Conservation (phyloP, 2,329 filamentous ascomycete species). For the Paracorniculantispora psalliotae region DNA sequence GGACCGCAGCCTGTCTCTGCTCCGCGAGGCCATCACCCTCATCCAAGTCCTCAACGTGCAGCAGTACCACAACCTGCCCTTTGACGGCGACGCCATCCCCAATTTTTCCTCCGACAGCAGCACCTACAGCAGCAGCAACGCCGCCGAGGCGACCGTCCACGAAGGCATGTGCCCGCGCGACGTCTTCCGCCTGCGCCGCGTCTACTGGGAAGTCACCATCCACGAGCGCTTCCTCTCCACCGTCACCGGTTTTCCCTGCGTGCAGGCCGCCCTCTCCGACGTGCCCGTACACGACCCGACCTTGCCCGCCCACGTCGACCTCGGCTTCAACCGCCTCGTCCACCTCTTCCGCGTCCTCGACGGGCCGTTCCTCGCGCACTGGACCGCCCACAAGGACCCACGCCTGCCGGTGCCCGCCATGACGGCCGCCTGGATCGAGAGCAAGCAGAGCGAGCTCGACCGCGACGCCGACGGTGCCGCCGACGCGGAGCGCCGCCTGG, state of each 20-base stretch:
- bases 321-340: conserved; percentile 34
- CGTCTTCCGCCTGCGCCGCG: conserved; percentile 30
- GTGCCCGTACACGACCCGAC: conserved; percentile 27
- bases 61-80: conserved; percentile 25
- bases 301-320: conserved; percentile 31
- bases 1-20: conserved; percentile 45
- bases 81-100: not conserved
- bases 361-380: conserved; percentile 32
- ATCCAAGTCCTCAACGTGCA: conserved; percentile 40
- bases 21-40: conserved; percentile 45
- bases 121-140: not conserved
- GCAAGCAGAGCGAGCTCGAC: conserved; percentile 36
- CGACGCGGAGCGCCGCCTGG: conserved; percentile 24
- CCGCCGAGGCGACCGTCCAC: not conserved
- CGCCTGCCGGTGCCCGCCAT: conserved; percentile 20
- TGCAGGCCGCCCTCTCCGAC: conserved; percentile 28
- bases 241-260: conserved; percentile 40
- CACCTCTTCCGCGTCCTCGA: conserved; percentile 35
- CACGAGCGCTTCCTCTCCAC: conserved; percentile 54
- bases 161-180: not conserved
- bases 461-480: conserved; percentile 30
- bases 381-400: conserved; percentile 28
- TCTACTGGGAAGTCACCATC: conserved; percentile 53
- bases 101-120: not conserved
- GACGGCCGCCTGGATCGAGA: conserved; percentile 35